Evolutionary conservation across 2,329 filamentous ascomycete genomes (phyloP).

Genomic region (Biscogniauxia mediterranea): DNA sequence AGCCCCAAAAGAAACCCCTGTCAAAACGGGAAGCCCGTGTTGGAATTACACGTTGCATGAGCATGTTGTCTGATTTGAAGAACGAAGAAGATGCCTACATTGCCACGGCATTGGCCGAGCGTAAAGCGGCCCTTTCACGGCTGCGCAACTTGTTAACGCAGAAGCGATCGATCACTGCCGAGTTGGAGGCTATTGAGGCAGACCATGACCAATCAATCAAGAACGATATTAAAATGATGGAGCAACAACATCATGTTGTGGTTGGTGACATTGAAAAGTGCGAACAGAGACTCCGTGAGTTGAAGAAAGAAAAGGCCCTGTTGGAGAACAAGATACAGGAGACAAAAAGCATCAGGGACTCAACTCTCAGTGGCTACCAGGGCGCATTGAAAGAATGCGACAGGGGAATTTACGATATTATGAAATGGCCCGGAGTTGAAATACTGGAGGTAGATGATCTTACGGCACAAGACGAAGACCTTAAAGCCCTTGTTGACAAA

Average conservation of each 20-base stretch:
- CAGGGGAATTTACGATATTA: slow-evolving; percentile 56
- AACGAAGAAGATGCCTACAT: slow-evolving; percentile 65
- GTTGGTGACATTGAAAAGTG: slow-evolving; percentile 64
- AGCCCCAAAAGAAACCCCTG: slow-evolving; percentile 52
- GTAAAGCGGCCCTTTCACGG: slow-evolving; percentile 57
- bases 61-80: slow-evolving; percentile 64
- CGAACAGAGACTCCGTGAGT: slow-evolving; percentile 60
- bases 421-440: slow-evolving; percentile 55
- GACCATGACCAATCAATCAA: slow-evolving; percentile 58
- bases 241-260: slow-evolving; percentile 51
- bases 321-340: slow-evolving; percentile 61
- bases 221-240: slow-evolving; percentile 59
- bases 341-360: slow-evolving; percentile 64
- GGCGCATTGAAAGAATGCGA: slow-evolving; percentile 67
- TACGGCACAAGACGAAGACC: slow-evolving; percentile 16
- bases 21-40: slow-evolving; percentile 62
- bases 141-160: slow-evolving; percentile 53
- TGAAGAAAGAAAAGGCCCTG: slow-evolving; percentile 60
- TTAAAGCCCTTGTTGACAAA: slow-evolving; percentile 18
- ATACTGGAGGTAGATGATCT: slow-evolving; percentile 51
- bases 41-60: slow-evolving; percentile 62
- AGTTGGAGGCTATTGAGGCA: slow-evolving; percentile 54
- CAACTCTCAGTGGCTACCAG: slow-evolving; percentile 69
- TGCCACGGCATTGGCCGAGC: slow-evolving; percentile 52
- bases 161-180: slow-evolving; percentile 46